Evolutionary conservation across 2,329 filamentous ascomycete species (phyloP).

Genomic region (Aureobasidium sp.): DNA sequence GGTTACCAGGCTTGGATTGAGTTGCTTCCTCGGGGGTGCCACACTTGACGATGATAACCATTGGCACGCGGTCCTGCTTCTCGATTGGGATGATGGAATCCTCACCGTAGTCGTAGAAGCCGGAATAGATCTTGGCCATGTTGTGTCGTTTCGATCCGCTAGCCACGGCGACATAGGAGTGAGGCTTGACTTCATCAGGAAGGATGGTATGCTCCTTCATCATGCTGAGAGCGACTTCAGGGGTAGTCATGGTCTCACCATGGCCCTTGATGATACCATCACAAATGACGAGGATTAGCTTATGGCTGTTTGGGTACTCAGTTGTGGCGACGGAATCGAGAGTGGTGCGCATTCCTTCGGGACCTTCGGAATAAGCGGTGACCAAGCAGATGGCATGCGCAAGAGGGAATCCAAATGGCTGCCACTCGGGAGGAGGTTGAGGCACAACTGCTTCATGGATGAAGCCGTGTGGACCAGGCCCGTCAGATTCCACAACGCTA

Average conservation of each 20-base stretch:
- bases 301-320: constrained; percentile 98
- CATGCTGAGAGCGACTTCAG: constrained; percentile 85
- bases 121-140: constrained; percentile 97
- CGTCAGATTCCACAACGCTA: constrained; percentile 47
- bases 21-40: constrained; percentile 79
- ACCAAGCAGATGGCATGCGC: constrained; percentile 91
- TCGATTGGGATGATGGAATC: constrained; percentile 70
- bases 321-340: constrained; percentile 94
- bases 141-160: constrained; percentile 97
- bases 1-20: constrained; percentile 85
- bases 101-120: constrained; percentile 93
- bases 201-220: constrained; percentile 81
- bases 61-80: constrained; percentile 93
- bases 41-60: constrained; percentile 94
- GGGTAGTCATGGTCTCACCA: constrained; percentile 77
- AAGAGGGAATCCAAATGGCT: constrained; percentile 90
- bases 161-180: constrained; percentile 93
- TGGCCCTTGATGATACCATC: constrained; percentile 97
- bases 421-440: constrained; percentile 92
- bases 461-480: constrained; percentile 79
- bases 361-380: constrained; percentile 94
- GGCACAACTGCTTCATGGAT: constrained; percentile 94
- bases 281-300: constrained; percentile 90
- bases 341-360: constrained; percentile 84
- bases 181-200: constrained; percentile 74